Evolutionary conservation across 2,329 filamentous ascomycete genomes (phyloP).

Genomic region (Phialemonium atrogriseum): DNA sequence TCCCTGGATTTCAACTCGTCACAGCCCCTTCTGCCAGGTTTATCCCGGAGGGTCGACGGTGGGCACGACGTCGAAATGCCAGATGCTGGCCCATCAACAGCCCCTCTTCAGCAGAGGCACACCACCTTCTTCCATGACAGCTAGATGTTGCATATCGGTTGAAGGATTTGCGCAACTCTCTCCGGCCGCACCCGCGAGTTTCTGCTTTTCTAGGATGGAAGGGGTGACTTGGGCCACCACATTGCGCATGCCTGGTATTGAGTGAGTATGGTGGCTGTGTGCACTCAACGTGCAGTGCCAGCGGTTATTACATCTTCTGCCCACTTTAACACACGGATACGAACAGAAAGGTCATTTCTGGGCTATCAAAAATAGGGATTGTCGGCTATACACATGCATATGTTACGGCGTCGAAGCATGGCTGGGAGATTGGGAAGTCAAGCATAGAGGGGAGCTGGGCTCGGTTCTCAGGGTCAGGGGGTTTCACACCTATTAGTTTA

Average conservation of each 20-base stretch:
- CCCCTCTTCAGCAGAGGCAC: slow-evolving; percentile 38
- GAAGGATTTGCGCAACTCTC: no score
- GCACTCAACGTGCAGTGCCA: no score
- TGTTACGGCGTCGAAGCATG: slow-evolving; percentile 1
- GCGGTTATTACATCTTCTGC: no score
- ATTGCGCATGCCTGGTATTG: neutral
- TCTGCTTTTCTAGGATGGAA: no score
- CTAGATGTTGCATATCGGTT: slow-evolving; percentile 2
- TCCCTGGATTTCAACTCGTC: slow-evolving; percentile 33
- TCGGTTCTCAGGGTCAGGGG: no score
- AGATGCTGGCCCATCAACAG: slow-evolving; percentile 47
- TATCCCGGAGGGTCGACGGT: slow-evolving; percentile 23
- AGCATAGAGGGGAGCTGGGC: no score
- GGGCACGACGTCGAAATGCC: slow-evolving; percentile 46
- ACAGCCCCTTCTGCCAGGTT: slow-evolving; percentile 19
- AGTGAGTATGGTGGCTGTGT: no score
- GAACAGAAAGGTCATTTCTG: neutral
- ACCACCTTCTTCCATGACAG: slow-evolving; percentile 42
- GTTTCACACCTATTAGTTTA: no score
- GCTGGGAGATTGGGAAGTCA: no score
- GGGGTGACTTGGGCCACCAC: neutral
- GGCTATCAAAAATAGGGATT: neutral
- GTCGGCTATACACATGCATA: slow-evolving; percentile 1
- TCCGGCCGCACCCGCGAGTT: no score
- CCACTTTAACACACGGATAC: no score